Conservation (phyloP, 2,329 filamentous ascomycete genomes). For the Monosporascus ibericus region DNA sequence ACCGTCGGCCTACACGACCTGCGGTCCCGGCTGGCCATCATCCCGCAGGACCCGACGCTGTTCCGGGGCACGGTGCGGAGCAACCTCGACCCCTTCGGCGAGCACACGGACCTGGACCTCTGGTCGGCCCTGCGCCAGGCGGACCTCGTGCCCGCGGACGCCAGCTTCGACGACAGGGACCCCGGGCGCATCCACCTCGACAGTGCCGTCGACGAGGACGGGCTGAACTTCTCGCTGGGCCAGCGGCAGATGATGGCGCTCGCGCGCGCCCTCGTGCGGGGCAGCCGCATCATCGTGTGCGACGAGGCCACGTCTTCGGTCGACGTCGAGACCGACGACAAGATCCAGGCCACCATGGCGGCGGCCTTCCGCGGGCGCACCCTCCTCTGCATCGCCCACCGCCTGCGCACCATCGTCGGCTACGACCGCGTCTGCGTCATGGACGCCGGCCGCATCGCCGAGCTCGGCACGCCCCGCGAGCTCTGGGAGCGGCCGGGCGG, state of each 20-base stretch:
- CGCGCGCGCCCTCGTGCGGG: slow-evolving; percentile 80
- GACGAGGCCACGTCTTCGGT: slow-evolving; percentile 93
- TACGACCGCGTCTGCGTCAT: slow-evolving; percentile 97
- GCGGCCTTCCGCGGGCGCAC: slow-evolving; percentile 81
- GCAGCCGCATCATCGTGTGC: slow-evolving; percentile 87
- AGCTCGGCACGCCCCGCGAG: slow-evolving; percentile 70
- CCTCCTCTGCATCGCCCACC: slow-evolving; percentile 85
- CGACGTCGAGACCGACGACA: slow-evolving; percentile 94
- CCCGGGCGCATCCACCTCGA: slow-evolving; percentile 73
- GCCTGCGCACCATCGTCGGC: slow-evolving; percentile 83
- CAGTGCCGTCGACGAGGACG: slow-evolving; percentile 83
- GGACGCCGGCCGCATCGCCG: slow-evolving; percentile 81
- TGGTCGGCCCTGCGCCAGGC: slow-evolving; percentile 75
- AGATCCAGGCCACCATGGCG: slow-evolving; percentile 87
- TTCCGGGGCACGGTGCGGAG: slow-evolving; percentile 75
- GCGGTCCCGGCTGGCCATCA: slow-evolving; percentile 71
- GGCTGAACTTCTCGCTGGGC: slow-evolving; percentile 90
- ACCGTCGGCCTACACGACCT: slow-evolving; percentile 70
- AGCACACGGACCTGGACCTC: slow-evolving; percentile 71
- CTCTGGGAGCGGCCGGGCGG: slow-evolving; percentile 61
- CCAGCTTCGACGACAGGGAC: slow-evolving; percentile 35
- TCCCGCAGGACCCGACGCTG: slow-evolving; percentile 78
- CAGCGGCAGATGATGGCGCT: slow-evolving; percentile 95
- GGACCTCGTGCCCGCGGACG: slow-evolving; percentile 57
- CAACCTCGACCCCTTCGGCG: slow-evolving; percentile 75